A percentile compares a stretch with the other conserved stretches of the same genome.
phyloP scores from a whole-genome alignment of 805 yeast genomes.

The Ogataea glucozyma region DNA sequence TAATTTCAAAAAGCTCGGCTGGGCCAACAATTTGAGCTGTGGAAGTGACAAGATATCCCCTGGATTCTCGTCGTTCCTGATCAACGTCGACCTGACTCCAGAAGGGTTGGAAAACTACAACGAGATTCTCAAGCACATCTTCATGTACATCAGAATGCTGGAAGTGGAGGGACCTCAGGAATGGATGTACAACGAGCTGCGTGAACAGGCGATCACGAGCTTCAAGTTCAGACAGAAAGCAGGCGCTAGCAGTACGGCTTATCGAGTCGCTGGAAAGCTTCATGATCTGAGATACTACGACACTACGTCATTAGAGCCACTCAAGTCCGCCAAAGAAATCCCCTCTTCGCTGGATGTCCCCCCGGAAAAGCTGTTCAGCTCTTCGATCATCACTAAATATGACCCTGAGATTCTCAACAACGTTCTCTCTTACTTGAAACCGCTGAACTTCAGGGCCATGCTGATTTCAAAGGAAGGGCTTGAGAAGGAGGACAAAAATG shows the following conservation, averaged over 20 bases:
- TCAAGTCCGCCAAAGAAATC: neutral
- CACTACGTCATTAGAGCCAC: slow-evolving; percentile 21
- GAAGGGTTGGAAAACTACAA: slow-evolving; percentile 67
- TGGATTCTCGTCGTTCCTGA: slow-evolving; percentile 66
- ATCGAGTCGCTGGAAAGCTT: slow-evolving; percentile 38
- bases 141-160: slow-evolving; percentile 74
- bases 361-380: slow-evolving; percentile 58
- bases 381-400: slow-evolving; percentile 55
- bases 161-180: slow-evolving; percentile 59
- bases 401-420: slow-evolving; percentile 54
- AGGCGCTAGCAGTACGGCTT: slow-evolving; percentile 71
- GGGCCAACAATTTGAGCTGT: slow-evolving; percentile 78
- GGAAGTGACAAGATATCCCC: slow-evolving; percentile 68
- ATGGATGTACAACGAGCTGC: slow-evolving; percentile 80
- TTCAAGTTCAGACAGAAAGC: slow-evolving; percentile 82
- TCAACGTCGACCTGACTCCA: slow-evolving; percentile 75
- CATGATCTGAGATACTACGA: slow-evolving; percentile 30
- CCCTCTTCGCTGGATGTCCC: slow-evolving; percentile 48
- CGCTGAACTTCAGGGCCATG: slow-evolving; percentile 60
- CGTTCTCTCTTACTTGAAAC: slow-evolving; percentile 49
- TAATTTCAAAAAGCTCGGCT: slow-evolving; percentile 66
- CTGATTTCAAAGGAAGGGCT: slow-evolving; percentile 52
- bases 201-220: slow-evolving; percentile 62
- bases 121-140: slow-evolving; percentile 56
- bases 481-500: slow-evolving; percentile 41